Evolutionary conservation across 768 basidiomycete genomes (phyloP), one percentile per base, ranked within the genome.

Genomic region (Rhizopogon vinicolor): DNA sequence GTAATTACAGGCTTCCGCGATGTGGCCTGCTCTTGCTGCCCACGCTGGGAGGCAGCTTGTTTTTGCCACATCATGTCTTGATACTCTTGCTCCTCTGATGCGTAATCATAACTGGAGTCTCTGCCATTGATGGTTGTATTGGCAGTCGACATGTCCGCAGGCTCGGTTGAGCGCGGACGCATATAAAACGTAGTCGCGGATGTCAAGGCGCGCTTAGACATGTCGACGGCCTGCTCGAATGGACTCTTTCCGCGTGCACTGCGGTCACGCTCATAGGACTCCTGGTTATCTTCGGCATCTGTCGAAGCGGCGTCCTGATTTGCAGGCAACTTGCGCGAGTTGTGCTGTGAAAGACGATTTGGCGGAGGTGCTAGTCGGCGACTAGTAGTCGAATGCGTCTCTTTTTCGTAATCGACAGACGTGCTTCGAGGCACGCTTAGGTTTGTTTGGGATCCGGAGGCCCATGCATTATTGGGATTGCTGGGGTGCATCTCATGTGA

Each of bases 361-460:
- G 86, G 84, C n/a, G 87, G 86, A 31, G 82, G 72, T 0, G 83
- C 79, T 51, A 89, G 78, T 49, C 87, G 80, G 52, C 87, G 81
- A 52, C 68, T 71, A 53, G 69, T 74, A 33, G 79, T 79, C 39
- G 77, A 77, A 55, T 80, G 81, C 3, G 82, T 76, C 63, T 83
- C 81, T 57, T 81, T 79, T 70, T 89, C 89, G 68, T 87, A 91
- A 65, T 91, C 89, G 52, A 87, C 86, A 4, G 89, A 91, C 31
- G 89, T 86, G 62, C 87, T 88, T 41, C 89, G 80, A 14, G 87
- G 85, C 2, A 89, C 72, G 43, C 69, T 67, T 41, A 72, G 65
- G 53, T 75, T 72, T 10, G 74, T 75, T 51, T 76, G 65, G n/a
- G 79, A 74, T 44, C 79, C 76, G 2, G 87, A 85, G 2, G 83